Evolutionary conservation across 2,329 filamentous ascomycete genomes (phyloP), one percentile per base, ranked within the genome.

Genomic region (Diaporthe vaccinii): DNA sequence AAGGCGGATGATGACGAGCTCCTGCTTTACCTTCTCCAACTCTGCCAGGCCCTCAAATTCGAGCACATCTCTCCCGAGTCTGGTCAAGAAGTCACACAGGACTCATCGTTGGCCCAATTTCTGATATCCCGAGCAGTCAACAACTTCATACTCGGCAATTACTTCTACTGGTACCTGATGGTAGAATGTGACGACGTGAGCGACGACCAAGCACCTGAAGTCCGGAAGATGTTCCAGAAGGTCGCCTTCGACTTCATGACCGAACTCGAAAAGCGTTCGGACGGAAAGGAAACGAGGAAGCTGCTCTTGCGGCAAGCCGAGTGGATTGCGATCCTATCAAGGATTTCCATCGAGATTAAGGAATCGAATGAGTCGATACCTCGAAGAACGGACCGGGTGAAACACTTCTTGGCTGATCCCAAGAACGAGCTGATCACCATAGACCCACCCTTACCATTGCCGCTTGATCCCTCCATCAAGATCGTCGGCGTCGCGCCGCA

Each of bases 81-180:
- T 1, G 88, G 89, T n/a, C 88, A 90, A 44, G 91, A 95, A 78
- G 87, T 89, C 57, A 87, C 89, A 0, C 89, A 91, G 62, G 93
- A 97, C 79, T 98, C 96, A 0, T 98, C 96, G 0, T 87, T 99
- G 8, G 96, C 96, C 3, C 91, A 91, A 34, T 99, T 99, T 81
- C 88, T 99, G 4, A 97, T 99, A 74, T 91, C 94, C 1, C 91
- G 97, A 49, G 97, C 97, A 4, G 93, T 94, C 20, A 92, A 93
- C 77, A 98, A 98, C 81, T 94, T 98, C 80, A 93, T 94, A 76
- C 89, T 99, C 1, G 97, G 96, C 41, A 99, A 98, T 82, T 98
- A 97, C 84, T 91, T 99, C 72, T 95, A 98, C 83, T 99, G 97
- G 97, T 99, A 98, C 83, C 89, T 99, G 3, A 98, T 98, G 92